Conservation (phyloP, 108 stramenopile species). For the Nannochloropsis oceanica region DNA sequence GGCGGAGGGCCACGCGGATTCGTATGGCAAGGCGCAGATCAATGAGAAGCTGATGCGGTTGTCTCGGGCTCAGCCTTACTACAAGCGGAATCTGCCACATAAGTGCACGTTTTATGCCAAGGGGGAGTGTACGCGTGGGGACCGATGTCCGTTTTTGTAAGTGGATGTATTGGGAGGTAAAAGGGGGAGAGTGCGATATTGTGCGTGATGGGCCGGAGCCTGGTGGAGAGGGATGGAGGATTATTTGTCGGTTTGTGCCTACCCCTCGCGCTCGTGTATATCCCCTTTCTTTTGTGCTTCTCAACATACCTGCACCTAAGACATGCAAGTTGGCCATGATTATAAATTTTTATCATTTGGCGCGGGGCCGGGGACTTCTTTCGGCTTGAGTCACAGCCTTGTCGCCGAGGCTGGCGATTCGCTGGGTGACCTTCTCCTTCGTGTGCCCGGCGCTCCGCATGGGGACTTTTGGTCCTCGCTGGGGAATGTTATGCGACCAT, state of each 20-base stretch:
- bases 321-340: neutral
- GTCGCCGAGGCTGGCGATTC: neutral
- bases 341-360: neutral
- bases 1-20: neutral
- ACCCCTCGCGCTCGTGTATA: too few relatives aligned
- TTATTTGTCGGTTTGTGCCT: too few relatives aligned
- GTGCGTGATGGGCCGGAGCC: too few relatives aligned
- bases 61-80: slow-evolving; percentile 79
- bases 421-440: neutral
- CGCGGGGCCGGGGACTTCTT: neutral
- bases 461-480: neutral
- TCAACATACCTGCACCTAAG: too few relatives aligned
- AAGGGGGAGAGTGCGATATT: too few relatives aligned
- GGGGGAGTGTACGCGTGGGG: slow-evolving; percentile 86
- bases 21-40: neutral
- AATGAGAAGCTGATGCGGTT: slow-evolving; percentile 53
- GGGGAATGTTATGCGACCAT: neutral
- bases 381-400: neutral
- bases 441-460: neutral
- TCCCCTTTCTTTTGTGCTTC: too few relatives aligned
- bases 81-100: slow-evolving; percentile 85
- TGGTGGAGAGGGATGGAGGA: too few relatives aligned
- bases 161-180: neutral
- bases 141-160: slow-evolving; percentile 68
- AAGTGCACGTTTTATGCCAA: slow-evolving; percentile 84